phyloP scores from a whole-genome alignment of 1,284 basidiomycete genomes.

The Cutaneotrichosporon arboriforme region DNA sequence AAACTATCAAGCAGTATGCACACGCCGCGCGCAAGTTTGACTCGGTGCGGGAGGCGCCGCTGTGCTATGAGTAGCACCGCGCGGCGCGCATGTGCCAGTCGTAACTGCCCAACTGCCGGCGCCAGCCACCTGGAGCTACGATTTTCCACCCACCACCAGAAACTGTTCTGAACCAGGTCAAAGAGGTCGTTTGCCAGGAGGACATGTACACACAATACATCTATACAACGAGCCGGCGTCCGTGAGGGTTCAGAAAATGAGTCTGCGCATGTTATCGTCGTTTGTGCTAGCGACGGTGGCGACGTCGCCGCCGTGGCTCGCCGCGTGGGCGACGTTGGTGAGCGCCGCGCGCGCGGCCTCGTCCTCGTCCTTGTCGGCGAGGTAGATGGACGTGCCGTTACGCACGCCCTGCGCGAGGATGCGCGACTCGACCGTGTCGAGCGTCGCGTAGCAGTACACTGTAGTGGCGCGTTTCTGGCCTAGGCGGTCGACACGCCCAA shows the following conservation, averaged over 20 bases:
- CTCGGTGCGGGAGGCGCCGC: no score
- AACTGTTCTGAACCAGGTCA: no score
- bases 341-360: constrained; percentile 26
- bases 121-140: no score
- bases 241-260: constrained; percentile 24
- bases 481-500: constrained; percentile 22
- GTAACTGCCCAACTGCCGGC: no score
- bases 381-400: constrained; percentile 44
- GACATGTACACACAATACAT: background rate
- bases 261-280: constrained; percentile 30
- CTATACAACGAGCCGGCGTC: background rate
- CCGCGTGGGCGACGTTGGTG: constrained; percentile 39
- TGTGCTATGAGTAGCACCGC: no score
- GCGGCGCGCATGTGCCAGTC: no score
- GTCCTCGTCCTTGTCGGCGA: constrained; percentile 30
- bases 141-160: no score
- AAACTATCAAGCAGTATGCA: no score
- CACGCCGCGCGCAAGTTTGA: no score
- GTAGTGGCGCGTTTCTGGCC: constrained; percentile 42
- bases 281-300: constrained; percentile 17
- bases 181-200: no score
- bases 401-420: constrained; percentile 42
- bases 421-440: constrained; percentile 43
- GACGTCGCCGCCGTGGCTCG: constrained; percentile 40
- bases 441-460: constrained; percentile 45